phyloP scores from a whole-genome alignment of 192 early-diverging fungal genomes.

The Rhizophagus prolifer region DNA sequence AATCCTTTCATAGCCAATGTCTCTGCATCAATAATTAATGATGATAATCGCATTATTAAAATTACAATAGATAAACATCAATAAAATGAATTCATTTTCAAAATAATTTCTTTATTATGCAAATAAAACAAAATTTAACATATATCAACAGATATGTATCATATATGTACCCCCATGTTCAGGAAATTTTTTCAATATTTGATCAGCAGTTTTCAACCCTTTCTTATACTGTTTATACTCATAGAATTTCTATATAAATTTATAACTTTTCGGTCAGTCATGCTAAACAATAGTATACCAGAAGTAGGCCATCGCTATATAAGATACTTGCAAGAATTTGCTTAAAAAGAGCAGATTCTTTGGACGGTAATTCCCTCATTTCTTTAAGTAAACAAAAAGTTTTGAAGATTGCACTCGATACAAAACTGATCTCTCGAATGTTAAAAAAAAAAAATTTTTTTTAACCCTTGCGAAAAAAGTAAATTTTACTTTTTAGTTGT shows the following conservation, averaged over 20 bases:
- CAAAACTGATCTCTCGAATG: too few species aligned
- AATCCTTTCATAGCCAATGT: conserved; percentile 94
- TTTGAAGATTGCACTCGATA: neutral
- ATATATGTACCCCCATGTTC: conserved; percentile 77
- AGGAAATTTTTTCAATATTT: conserved; percentile 91
- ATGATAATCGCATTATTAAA: conserved; percentile 1
- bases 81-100: neutral
- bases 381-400: neutral
- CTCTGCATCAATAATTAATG: conserved; percentile 49
- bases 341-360: conserved; percentile 72
- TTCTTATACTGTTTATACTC: conserved; percentile 96
- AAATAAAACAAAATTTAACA: neutral
- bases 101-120: conserved; percentile 2
- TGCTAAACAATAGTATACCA: conserved; percentile 4
- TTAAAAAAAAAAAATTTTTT: too few species aligned
- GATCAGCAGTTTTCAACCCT: conserved; percentile 85
- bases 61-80: neutral
- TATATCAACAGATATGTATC: neutral
- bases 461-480: too few species aligned
- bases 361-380: conserved; percentile 65
- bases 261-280: neutral
- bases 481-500: too few species aligned
- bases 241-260: conserved; percentile 77
- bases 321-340: conserved; percentile 60
- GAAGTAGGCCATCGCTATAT: neutral